These are phyloP conservation scores for Epicoccum nigrum DNA, from an alignment of 2,329 filamentous ascomycete genomes.

Conservation along the genomic window DNA sequence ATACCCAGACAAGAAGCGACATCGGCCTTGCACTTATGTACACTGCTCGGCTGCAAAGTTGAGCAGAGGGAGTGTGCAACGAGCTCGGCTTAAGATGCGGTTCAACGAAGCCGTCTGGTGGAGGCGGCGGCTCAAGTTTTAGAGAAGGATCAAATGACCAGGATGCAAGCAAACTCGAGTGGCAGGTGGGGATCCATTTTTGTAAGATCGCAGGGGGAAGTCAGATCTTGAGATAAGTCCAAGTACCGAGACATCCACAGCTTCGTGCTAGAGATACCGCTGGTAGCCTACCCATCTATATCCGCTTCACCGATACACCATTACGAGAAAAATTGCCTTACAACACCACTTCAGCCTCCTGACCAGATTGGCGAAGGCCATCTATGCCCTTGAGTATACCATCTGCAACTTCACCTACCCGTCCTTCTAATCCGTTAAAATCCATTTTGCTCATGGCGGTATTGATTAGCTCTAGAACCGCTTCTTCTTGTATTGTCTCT, in stretches of 20 bases:
- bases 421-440: constrained; percentile 64
- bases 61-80: not conserved
- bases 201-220: constrained; percentile 16
- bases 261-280: constrained; percentile 19
- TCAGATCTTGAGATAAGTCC: constrained; percentile 7
- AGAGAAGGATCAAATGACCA: constrained; percentile 30
- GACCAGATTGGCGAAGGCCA: constrained; percentile 22
- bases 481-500: constrained; percentile 78
- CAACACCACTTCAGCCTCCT: constrained; percentile 8
- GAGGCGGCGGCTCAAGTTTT: constrained; percentile 17
- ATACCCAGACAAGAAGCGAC: constrained; percentile 4
- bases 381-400: constrained; percentile 43
- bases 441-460: constrained; percentile 70
- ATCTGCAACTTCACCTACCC: constrained; percentile 62
- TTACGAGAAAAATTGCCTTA: constrained; percentile 1
- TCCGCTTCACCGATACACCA: constrained; percentile 17
- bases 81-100: constrained; percentile 25
- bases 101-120: constrained; percentile 21
- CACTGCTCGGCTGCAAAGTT: not conserved
- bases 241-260: constrained; percentile 15
- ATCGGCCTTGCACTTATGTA: not conserved
- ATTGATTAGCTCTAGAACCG: constrained; percentile 74
- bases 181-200: constrained; percentile 25
- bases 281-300: constrained; percentile 37
- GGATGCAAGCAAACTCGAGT: constrained; percentile 10